These are phyloP conservation scores for Microcyclospora tardicrescens DNA, from an alignment of 2,329 filamentous ascomycete genomes.

Conservation along the genomic window DNA sequence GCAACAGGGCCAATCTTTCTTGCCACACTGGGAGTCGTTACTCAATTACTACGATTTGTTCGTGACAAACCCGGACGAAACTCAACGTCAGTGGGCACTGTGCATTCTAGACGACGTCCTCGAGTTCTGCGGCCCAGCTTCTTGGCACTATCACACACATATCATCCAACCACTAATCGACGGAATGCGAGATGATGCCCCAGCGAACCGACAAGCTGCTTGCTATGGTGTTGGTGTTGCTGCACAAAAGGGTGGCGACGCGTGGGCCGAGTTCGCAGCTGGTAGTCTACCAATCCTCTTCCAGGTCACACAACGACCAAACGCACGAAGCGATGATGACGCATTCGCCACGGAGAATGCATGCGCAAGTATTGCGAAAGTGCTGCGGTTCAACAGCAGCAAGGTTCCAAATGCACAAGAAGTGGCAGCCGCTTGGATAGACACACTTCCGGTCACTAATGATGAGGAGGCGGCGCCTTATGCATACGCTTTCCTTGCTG, in stretches of 20 bases:
- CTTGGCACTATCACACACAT: slow-evolving; percentile 71
- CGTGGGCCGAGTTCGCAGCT: slow-evolving; percentile 79
- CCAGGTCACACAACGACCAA: slow-evolving; percentile 65
- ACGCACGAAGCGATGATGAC: slow-evolving; percentile 80
- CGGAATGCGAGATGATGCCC: slow-evolving; percentile 72
- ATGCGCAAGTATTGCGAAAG: slow-evolving; percentile 91
- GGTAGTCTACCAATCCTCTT: slow-evolving; percentile 71
- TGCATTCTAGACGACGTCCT: slow-evolving; percentile 98
- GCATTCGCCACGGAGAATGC: slow-evolving; percentile 97
- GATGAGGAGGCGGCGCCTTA: slow-evolving; percentile 97
- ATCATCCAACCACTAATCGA: slow-evolving; percentile 78
- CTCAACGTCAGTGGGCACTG: slow-evolving; percentile 94
- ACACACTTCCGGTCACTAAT: slow-evolving; percentile 80
- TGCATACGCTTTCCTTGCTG: slow-evolving; percentile 80
- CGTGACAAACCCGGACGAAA: slow-evolving; percentile 72
- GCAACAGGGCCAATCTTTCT: slow-evolving; percentile 74
- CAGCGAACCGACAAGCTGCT: slow-evolving; percentile 88
- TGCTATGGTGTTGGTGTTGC: slow-evolving; percentile 94
- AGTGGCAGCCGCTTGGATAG: slow-evolving; percentile 73
- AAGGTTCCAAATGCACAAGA: slow-evolving; percentile 66
- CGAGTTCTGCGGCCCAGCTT: slow-evolving; percentile 86
- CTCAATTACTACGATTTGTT: slow-evolving; percentile 78
- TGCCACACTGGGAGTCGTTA: slow-evolving; percentile 76
- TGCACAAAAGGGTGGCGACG: slow-evolving; percentile 75
- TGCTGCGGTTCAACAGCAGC: slow-evolving; percentile 74